Evolutionary conservation across 1,284 basidiomycete species (phyloP), one percentile per base, ranked within the genome.

Genomic region (Ceratobasidium theobromae): DNA sequence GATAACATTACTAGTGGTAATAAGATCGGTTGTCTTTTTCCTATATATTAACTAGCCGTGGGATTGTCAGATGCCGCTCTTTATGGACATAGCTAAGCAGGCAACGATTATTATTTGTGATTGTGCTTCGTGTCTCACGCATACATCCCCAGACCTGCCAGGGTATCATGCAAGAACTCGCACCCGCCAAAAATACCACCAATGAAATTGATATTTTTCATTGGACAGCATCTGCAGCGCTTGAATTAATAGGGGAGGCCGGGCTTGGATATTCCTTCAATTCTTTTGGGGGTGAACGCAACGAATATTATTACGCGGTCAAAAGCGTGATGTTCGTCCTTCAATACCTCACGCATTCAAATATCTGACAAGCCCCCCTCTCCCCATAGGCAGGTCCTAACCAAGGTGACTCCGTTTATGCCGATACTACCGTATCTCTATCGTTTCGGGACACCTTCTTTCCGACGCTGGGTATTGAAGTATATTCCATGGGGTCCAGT

Each of bases 231-330:
- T 76, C 82, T 4, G 79, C 79, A 1, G 79, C 83, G 23, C 75
- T 84, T 2, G 83, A 84, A 71, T 77, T 77, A 2, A 77, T 82
- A 12, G 82, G 81, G 12, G 79, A 79, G 70, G 78, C 80, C 1
- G 75, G 80, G 11, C 73, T 84, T 0, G 82, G 81, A 0, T 80
- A 84, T 71, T 81, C 81, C 1, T 84, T 84, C 69, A 77, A 80
- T 64, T 78, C 81, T 1, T 74, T 84, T 4, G 77, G 81, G 41
- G 74, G 75, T 9, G 73, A 77, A 41, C 79, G 76, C 57, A 81
- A 80, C 66, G 75, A 78, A 0, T 84, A 84, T 70, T 75, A 80
- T 2, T 72, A 74, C 16, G 79, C 81, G 0, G 77, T 84, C 65
- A 80, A 78, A 66, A 77, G 78, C 48, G 69, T 84, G 1, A 18